phyloP scores from a whole-genome alignment of 2,329 filamentous ascomycete species.

The Helotiales sp. region DNA sequence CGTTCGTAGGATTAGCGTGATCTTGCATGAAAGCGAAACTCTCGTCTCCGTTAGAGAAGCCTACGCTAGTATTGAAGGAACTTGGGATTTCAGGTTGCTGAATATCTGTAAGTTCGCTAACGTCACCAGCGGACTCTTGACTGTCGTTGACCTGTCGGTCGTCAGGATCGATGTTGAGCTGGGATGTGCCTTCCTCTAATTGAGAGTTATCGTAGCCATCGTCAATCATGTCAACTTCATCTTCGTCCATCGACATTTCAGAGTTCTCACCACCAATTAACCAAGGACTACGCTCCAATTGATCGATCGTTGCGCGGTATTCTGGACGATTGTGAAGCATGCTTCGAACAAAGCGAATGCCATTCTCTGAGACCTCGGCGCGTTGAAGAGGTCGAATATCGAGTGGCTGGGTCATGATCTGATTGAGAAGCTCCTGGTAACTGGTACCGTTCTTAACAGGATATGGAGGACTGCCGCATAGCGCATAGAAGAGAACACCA shows the following conservation, averaged over 20 bases:
- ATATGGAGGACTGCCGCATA: conserved; percentile 81
- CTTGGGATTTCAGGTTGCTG: conserved; percentile 29
- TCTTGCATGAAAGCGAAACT: conserved; percentile 19
- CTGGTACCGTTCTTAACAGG: conserved; percentile 73
- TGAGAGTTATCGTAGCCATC: conserved; percentile 20
- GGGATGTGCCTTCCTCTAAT: conserved; percentile 32
- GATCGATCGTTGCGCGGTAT: conserved; percentile 69
- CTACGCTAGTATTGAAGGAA: conserved; percentile 29
- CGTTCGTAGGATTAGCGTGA: conserved; percentile 14
- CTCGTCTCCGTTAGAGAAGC: conserved; percentile 17
- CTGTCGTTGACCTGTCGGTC: conserved; percentile 20
- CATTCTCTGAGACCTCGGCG: conserved; percentile 60
- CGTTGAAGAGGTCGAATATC: conserved; percentile 64
- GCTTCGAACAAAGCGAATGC: conserved; percentile 71
- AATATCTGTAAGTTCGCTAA: conserved; percentile 26
- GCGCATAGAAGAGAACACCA: conserved; percentile 83
- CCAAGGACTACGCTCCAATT: conserved; percentile 76
- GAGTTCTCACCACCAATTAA: conserved; percentile 41
- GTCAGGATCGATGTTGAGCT: conserved; percentile 29
- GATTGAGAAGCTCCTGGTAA: conserved; percentile 77
- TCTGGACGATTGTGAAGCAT: conserved; percentile 84
- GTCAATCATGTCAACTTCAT: conserved; percentile 26
- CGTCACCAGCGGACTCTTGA: conserved; percentile 20
- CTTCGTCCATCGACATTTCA: conserved; percentile 27
- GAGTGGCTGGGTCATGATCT: conserved; percentile 78